Evolutionary conservation across 768 basidiomycete genomes (phyloP).

Genomic region (Mrakia blollopis): DNA sequence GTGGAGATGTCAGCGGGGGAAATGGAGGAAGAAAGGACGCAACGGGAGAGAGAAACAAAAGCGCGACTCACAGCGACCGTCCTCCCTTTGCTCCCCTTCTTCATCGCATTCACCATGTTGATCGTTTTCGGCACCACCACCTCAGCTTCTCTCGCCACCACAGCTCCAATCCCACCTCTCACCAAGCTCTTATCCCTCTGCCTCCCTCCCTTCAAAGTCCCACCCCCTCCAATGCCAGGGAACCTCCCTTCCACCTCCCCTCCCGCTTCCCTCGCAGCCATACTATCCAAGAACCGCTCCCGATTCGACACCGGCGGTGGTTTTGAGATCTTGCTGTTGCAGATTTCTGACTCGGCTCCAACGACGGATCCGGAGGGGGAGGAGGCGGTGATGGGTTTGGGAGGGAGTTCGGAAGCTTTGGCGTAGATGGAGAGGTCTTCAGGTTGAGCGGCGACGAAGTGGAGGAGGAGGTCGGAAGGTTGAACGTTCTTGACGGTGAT

Average conservation of each 20-base stretch:
- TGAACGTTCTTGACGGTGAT: slow-evolving; percentile 41
- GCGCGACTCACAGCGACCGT: slow-evolving; percentile 36
- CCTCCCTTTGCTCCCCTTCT: slow-evolving; percentile 40
- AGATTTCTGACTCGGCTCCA: neutral
- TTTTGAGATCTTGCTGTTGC: neutral
- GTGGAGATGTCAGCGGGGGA: neutral
- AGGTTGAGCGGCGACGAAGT: slow-evolving; percentile 40
- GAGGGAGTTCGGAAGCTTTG: slow-evolving; percentile 30
- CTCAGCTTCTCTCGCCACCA: slow-evolving; percentile 14
- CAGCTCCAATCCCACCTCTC: slow-evolving; percentile 25
- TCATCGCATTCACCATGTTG: slow-evolving; percentile 39
- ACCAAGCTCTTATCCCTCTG: slow-evolving; percentile 33
- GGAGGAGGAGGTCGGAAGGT: slow-evolving; percentile 34
- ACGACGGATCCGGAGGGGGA: neutral
- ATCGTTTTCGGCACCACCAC: slow-evolving; percentile 33
- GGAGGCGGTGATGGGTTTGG: neutral
- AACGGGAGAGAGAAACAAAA: neutral
- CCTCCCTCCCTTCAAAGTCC: neutral
- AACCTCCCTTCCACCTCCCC: slow-evolving; percentile 15
- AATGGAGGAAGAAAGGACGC: neutral
- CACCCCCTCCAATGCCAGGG: slow-evolving; percentile 13
- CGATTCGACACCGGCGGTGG: slow-evolving; percentile 6
- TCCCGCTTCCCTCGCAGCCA: slow-evolving; percentile 29
- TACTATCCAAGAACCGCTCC: slow-evolving; percentile 43
- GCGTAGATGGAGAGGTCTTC: slow-evolving; percentile 42